Evolutionary conservation across 495 filamentous ascomycete genomes (phyloP), one percentile per base, ranked within the genome.

Genomic region (Aspergillus taichungensis): DNA sequence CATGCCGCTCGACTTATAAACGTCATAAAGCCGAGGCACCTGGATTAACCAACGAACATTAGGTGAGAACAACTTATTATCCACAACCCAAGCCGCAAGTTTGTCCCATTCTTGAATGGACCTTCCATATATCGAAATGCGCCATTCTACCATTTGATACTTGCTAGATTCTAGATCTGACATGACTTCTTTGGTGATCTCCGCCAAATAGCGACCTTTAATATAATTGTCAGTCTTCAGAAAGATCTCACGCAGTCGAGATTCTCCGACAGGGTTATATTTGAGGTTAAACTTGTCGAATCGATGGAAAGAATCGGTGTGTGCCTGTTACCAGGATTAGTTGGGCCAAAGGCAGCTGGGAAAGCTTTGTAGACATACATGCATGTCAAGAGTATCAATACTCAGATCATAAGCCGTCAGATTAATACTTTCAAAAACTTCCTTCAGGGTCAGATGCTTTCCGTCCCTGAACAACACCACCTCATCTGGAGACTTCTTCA

Each of bases 231-330:
- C 94, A 30, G 92, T 97, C 69, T 98, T 98, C 30, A 98, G 69
- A 62, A 98, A 98, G 51, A 98, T 97, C 31, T 90, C 94, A 47
- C 92, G 82, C 35, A 98, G 69, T 31, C 92, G 80, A 13, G 94
- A 97, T 63, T 97, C 92, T 28, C 92, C 92, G 33, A 98, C 84
- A 3, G 92, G 92, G 56, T 98, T 98, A 58, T 98, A 98, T 59
- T 98, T 98, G 18, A 98, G 73, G 57, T 98, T 98, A 74, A 98
- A 98, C 63, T 98, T 98, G 69, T 98, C 92, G 60, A 98, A 98
- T 0, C 92, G 87, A 62, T 98, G 92, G 67, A 98, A 98, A 3
- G 89, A 92, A 65, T 98, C 92, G 3, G 87, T 96, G 56, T 98
- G 92, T 30, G 92, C 91, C 85, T 91, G 54, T 27, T 35, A 34